Conservation (phyloP, 495 filamentous ascomycete genomes). For the Cercophora sp. region DNA sequence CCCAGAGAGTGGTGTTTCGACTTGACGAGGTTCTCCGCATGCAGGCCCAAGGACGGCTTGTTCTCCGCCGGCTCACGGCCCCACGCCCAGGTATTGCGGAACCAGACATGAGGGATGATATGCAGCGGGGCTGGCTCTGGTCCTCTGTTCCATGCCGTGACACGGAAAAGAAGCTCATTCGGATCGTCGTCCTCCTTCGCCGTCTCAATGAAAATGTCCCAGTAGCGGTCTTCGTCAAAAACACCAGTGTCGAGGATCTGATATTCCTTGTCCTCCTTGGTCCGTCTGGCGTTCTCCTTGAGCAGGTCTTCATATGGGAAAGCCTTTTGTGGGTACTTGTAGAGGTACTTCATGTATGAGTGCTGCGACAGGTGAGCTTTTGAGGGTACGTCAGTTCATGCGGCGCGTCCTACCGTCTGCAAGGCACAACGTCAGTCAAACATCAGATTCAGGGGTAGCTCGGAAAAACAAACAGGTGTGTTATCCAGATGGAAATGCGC, state of each 20-base stretch:
- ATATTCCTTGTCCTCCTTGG: constrained; percentile 76
- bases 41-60: constrained; percentile 69
- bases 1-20: constrained; percentile 74
- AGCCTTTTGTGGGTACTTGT: constrained; percentile 89
- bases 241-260: constrained; percentile 87
- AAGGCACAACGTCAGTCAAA: constrained; percentile 19
- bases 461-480: constrained; percentile 55
- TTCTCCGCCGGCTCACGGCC: constrained; percentile 65
- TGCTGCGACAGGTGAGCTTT: constrained; percentile 55
- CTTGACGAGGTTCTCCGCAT: constrained; percentile 61
- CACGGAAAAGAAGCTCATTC: constrained; percentile 88
- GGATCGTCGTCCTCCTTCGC: constrained; percentile 87
- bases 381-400: background rate
- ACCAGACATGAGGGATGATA: constrained; percentile 94
- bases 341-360: constrained; percentile 98
- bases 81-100: constrained; percentile 96
- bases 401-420: constrained; percentile 39
- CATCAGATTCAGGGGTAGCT: background rate
- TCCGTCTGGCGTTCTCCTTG: constrained; percentile 73
- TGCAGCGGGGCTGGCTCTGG: constrained; percentile 86
- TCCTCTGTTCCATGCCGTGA: constrained; percentile 93
- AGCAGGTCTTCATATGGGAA: constrained; percentile 90
- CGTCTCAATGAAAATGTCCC: constrained; percentile 95
- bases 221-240: constrained; percentile 90
- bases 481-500: constrained; percentile 96